These are phyloP conservation scores for Russula abietina DNA, from an alignment of 768 basidiomycete species.

Conservation along the genomic window DNA sequence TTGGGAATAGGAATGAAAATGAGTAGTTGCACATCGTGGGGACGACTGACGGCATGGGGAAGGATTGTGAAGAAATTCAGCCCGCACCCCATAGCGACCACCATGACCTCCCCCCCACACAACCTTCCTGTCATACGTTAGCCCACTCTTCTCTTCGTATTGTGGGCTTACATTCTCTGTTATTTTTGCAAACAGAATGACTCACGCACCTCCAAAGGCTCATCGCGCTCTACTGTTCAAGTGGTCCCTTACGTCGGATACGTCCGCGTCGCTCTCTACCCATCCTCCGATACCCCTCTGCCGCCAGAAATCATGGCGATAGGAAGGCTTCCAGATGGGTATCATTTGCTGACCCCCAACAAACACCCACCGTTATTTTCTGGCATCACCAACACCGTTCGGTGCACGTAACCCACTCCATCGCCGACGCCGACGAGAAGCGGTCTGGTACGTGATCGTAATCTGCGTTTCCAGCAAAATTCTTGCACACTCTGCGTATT, in stretches of 20 bases:
- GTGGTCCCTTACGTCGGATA: not conserved
- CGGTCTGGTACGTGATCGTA: slow-evolving; percentile 73
- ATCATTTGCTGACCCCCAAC: slow-evolving; percentile 19
- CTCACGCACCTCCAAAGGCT: not conserved
- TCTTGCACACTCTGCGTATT: slow-evolving; percentile 11
- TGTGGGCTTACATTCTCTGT: too few relatives aligned
- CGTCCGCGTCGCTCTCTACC: not conserved
- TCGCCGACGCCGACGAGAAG: slow-evolving; percentile 76
- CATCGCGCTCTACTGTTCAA: not conserved
- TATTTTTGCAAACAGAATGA: too few relatives aligned
- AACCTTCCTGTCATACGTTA: too few relatives aligned
- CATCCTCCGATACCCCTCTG: not conserved
- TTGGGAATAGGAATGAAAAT: too few relatives aligned
- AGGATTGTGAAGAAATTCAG: too few relatives aligned
- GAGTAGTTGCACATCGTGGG: too few relatives aligned
- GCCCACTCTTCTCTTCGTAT: too few relatives aligned
- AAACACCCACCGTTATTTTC: slow-evolving; percentile 10
- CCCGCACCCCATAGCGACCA: too few relatives aligned
- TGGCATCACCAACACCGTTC: not conserved
- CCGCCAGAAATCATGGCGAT: slow-evolving; percentile 17
- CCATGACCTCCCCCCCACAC: too few relatives aligned
- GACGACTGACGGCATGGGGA: too few relatives aligned
- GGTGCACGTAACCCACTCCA: slow-evolving; percentile 30
- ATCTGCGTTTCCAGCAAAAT: slow-evolving; percentile 21
- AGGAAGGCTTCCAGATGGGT: slow-evolving; percentile 24